Evolutionary conservation across 805 yeast genomes (phyloP).

Genomic region (Hanseniaspora clermontiae): DNA sequence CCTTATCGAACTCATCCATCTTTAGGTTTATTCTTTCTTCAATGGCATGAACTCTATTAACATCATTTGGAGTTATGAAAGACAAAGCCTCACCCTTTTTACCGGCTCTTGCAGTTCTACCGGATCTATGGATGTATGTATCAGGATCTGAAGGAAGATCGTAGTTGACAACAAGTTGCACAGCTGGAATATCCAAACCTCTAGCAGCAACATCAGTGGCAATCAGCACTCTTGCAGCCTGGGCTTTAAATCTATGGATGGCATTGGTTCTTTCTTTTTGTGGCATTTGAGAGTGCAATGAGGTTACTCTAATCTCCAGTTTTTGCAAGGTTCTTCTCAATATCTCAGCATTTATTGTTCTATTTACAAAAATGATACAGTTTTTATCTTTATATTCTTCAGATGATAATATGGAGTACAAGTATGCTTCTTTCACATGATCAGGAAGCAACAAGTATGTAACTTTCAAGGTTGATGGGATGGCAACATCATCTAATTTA

Average conservation of each 20-base stretch:
- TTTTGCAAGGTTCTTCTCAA: conserved; percentile 62
- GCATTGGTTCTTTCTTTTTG: conserved; percentile 86
- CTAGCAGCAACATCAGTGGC: conserved; percentile 97
- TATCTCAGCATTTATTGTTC: conserved; percentile 82
- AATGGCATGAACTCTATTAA: conserved; percentile 66
- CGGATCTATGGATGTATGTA: conserved; percentile 91
- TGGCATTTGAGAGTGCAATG: conserved; percentile 89
- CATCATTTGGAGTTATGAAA: conserved; percentile 75
- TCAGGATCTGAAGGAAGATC: conserved; percentile 95
- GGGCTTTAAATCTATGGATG: conserved; percentile 82
- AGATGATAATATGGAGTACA: conserved; percentile 52
- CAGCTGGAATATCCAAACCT: conserved; percentile 92
- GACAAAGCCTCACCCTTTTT: conserved; percentile 72
- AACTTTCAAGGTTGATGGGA: conserved; percentile 60
- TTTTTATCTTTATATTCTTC: conserved; percentile 53
- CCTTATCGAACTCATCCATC: conserved; percentile 60
- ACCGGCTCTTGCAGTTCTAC: conserved; percentile 99
- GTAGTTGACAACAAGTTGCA: conserved; percentile 76
- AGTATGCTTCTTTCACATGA: conserved; percentile 79
- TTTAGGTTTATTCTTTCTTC: conserved; percentile 73
- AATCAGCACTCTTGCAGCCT: conserved; percentile 80
- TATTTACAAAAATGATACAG: conserved; percentile 79
- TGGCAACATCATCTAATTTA: conserved; percentile 58
- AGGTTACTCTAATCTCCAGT: conserved; percentile 69
- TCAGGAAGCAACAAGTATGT: conserved; percentile 69